Evolutionary conservation across 1,284 basidiomycete species (phyloP).

Genomic region (Prillingera fragicola): DNA sequence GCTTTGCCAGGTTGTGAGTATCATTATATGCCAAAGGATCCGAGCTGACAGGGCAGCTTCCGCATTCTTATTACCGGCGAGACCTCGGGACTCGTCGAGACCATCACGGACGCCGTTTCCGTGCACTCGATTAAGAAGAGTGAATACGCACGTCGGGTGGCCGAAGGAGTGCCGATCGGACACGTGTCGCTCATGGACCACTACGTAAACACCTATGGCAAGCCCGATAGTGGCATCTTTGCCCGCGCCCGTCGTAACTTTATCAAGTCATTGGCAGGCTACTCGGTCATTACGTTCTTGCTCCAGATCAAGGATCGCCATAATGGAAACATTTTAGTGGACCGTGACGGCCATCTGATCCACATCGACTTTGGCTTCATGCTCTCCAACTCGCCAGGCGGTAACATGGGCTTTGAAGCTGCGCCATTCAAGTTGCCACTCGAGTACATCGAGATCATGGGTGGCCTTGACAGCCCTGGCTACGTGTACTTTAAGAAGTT

Average conservation of each 20-base stretch:
- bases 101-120: constrained; percentile 92
- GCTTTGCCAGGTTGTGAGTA: constrained; percentile 86
- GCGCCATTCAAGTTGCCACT: constrained; percentile 93
- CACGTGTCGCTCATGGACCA: constrained; percentile 85
- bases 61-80: constrained; percentile 92
- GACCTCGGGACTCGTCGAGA: constrained; percentile 86
- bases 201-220: constrained; percentile 83
- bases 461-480: constrained; percentile 70
- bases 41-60: constrained; percentile 46
- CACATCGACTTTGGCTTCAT: constrained; percentile 99
- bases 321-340: constrained; percentile 96
- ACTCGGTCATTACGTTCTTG: constrained; percentile 90
- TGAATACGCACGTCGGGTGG: constrained; percentile 82
- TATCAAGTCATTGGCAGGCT: constrained; percentile 89
- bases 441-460: constrained; percentile 95
- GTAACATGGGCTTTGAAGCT: constrained; percentile 96
- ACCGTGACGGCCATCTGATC: constrained; percentile 76
- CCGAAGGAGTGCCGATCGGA: constrained; percentile 65
- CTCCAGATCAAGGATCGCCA: constrained; percentile 98
- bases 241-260: constrained; percentile 82
- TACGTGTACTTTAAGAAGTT: constrained; percentile 80
- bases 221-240: constrained; percentile 77
- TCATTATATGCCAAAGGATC: not conserved
- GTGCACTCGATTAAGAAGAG: constrained; percentile 99
- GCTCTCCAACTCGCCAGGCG: constrained; percentile 85